Conservation (phyloP, 371 early-diverging fungal species). For the Mortierella sp. region DNA sequence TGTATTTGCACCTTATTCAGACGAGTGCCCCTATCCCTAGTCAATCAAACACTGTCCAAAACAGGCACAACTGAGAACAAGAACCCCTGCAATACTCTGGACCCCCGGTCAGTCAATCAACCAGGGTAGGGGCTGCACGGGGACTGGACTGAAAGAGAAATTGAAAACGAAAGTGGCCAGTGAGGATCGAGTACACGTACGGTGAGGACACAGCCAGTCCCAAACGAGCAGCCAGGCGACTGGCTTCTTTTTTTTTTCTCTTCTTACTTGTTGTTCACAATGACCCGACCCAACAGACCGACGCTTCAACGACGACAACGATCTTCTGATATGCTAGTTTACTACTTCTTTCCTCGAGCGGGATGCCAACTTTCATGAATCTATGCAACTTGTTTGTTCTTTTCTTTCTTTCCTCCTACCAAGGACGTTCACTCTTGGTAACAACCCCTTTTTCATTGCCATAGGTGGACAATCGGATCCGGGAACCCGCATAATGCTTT, state of each 20-base stretch:
- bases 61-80: neutral
- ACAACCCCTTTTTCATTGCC: conserved; percentile 1
- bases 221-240: no score
- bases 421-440: neutral
- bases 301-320: neutral
- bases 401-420: neutral
- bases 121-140: no score
- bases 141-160: no score
- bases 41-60: neutral
- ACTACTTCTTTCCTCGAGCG: neutral
- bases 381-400: neutral
- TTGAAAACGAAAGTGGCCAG: no score
- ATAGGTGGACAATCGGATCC: neutral
- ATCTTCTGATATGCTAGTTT: neutral
- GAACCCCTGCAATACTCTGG: neutral
- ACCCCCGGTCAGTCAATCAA: neutral
- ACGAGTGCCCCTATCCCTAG: neutral
- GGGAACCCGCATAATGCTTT: neutral
- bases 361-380: neutral
- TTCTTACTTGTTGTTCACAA: neutral
- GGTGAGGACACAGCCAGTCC: no score
- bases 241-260: neutral
- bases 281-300: neutral
- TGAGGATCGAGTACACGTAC: no score
- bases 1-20: no score